These are phyloP conservation scores for Xylariaceae sp. DNA, from an alignment of 2,329 filamentous ascomycete genomes.

Conservation along the genomic window DNA sequence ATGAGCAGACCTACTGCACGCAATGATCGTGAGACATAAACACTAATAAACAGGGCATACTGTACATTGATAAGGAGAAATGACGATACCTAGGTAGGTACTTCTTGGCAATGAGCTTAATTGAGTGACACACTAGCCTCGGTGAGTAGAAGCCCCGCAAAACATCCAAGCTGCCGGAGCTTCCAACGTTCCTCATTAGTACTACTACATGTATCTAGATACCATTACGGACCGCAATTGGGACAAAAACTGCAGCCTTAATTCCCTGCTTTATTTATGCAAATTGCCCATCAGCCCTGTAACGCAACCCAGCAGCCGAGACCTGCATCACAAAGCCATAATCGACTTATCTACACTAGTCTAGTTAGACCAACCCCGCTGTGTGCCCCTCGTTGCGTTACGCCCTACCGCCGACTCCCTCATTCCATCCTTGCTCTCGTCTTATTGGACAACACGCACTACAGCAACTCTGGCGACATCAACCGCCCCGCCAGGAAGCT, in stretches of 20 bases:
- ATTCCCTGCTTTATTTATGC: neutral
- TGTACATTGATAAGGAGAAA: too few species aligned
- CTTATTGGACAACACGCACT: conserved; percentile 30
- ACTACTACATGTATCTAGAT: too few species aligned
- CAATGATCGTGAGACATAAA: too few species aligned
- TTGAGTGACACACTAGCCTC: too few species aligned
- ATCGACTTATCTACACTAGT: neutral
- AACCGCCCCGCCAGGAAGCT: conserved; percentile 29
- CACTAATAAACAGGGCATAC: too few species aligned
- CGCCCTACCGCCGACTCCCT: too few species aligned
- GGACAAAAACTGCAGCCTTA: neutral
- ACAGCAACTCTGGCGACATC: conserved; percentile 46
- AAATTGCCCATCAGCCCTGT: conserved; percentile 23
- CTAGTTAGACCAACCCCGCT: neutral
- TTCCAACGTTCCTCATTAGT: neutral
- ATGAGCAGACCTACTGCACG: too few species aligned
- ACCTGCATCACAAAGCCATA: conserved; percentile 7
- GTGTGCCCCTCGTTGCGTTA: conserved; percentile 19
- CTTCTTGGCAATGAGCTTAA: too few species aligned
- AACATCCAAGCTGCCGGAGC: conserved; percentile 10
- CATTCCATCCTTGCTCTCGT: conserved; percentile 13
- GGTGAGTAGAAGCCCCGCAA: conserved; percentile 17
- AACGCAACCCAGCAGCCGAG: conserved; percentile 13
- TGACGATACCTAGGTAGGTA: too few species aligned
- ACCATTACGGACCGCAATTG: too few species aligned